Base-by-base conservation (phyloP, 2,329 filamentous ascomycete genomes). In the Neofusicoccum cordaticola region DNA sequence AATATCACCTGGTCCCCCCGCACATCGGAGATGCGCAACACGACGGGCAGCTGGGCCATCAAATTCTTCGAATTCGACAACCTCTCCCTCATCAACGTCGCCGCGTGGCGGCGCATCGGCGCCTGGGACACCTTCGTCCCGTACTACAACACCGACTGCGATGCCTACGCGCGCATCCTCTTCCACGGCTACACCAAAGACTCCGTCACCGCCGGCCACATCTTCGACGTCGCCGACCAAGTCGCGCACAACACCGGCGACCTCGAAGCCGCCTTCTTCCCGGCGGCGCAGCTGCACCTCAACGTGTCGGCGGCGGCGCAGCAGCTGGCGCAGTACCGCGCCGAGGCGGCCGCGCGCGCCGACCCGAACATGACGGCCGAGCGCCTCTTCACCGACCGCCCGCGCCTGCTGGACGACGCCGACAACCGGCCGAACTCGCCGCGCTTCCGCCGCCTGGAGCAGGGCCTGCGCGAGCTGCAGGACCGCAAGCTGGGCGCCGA, bases 31-130 rank as follows among this genome's bases (percentile, higher is more conserved):
- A 56, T 53, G 34, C 45, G 52, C 34, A 47, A 47, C 4, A 47
- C 61, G 19, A 64, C 63, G 12, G 45, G 47, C 8, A 72, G 75
- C 60, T 87, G 85, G 85, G 84, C 76, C 0, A 72, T 81, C 58
- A 79, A 80, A n/a, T 85, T 85, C 72, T 87, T 86, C 71, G 79
- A 83, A 12, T 87, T 86, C 73, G 85, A 88, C 70, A 82, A 84
- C 67, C 77, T 88, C 2, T 80, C 84, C 1, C 76, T 87, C 1
- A 83, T 87, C 47, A 87, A 88, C 68, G 82, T 82, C 11, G 75
- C 72, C 7, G 81, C 84, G 0, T 82, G 82, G 69, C 78, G 82
- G 66, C 78, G 80, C 50, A 78, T 86, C 7, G 80, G 85, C 19
- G 83, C 79, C 0, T 88, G 85, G 83, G 85, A 88, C 69, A 82